Conservation (phyloP, 2,329 filamentous ascomycete genomes). For the Penicillium brevicompactum region DNA sequence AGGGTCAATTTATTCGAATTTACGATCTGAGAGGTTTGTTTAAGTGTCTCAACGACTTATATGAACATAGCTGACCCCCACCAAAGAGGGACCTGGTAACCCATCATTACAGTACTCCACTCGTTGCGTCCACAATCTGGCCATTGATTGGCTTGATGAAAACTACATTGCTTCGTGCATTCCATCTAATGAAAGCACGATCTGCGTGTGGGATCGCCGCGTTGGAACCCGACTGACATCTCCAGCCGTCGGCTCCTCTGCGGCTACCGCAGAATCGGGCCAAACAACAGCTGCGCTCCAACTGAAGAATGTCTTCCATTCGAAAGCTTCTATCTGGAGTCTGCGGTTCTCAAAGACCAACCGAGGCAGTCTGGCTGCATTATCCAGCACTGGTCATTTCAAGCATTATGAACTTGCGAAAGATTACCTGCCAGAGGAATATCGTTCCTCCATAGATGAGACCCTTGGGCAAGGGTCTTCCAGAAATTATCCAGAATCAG, state of each 20-base stretch:
- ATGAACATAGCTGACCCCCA: not conserved
- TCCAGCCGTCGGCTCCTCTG: slow-evolving; percentile 34
- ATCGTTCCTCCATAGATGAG: slow-evolving; percentile 41
- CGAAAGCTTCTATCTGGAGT: slow-evolving; percentile 61
- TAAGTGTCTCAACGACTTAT: slow-evolving; percentile 1
- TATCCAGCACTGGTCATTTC: slow-evolving; percentile 62
- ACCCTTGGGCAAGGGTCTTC: slow-evolving; percentile 44
- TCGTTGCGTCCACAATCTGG: slow-evolving; percentile 64
- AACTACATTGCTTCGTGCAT: slow-evolving; percentile 65
- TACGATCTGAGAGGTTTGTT: slow-evolving; percentile 63
- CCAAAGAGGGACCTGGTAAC: slow-evolving; percentile 39
- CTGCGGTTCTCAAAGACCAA: slow-evolving; percentile 62
- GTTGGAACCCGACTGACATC: slow-evolving; percentile 43
- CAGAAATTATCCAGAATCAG: slow-evolving; percentile 44
- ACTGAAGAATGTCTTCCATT: slow-evolving; percentile 56
- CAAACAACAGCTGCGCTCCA: slow-evolving; percentile 58
- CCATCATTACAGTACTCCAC: slow-evolving; percentile 55
- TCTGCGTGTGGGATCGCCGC: slow-evolving; percentile 66
- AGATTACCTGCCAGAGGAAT: slow-evolving; percentile 48
- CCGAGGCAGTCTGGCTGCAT: slow-evolving; percentile 59
- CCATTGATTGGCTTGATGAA: slow-evolving; percentile 65
- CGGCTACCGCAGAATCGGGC: slow-evolving; percentile 32
- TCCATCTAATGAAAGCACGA: slow-evolving; percentile 57
- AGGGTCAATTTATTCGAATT: slow-evolving; percentile 61
- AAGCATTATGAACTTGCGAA: slow-evolving; percentile 59